phyloP scores from a whole-genome alignment of 495 filamentous ascomycete species.

The Neurospora sp. region DNA sequence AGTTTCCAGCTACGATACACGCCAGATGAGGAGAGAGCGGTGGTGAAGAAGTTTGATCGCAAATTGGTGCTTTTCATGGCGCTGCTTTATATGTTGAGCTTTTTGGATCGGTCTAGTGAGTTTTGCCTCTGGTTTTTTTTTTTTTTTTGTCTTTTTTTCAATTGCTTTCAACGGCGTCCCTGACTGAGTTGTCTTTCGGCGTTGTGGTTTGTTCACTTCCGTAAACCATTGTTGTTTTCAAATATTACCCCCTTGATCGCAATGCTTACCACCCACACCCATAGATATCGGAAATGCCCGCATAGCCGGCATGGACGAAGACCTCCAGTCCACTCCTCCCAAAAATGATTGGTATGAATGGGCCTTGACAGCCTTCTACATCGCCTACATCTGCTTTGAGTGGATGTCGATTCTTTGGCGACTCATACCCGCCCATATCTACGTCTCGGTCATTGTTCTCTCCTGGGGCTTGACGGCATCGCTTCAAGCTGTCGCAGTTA shows the following conservation, averaged over 20 bases:
- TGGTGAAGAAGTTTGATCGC: conserved; percentile 65
- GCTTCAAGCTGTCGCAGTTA: conserved; percentile 57
- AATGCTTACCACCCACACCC: neutral
- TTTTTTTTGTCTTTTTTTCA: neutral
- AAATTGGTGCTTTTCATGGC: conserved; percentile 72
- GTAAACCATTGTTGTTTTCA: too few relatives aligned
- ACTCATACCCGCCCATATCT: conserved; percentile 51
- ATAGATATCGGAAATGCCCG: conserved; percentile 72
- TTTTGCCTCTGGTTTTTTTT: neutral
- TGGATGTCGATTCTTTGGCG: conserved; percentile 70
- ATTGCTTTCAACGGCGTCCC: neutral
- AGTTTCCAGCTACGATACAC: conserved; percentile 41
- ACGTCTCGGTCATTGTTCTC: conserved; percentile 52
- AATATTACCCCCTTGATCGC: too few relatives aligned
- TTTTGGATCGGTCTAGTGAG: conserved; percentile 69
- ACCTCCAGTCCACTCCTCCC: conserved; percentile 48
- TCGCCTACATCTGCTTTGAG: conserved; percentile 56
- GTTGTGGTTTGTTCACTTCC: neutral
- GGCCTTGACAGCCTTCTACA: conserved; percentile 71
- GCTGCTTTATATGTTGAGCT: conserved; percentile 69
- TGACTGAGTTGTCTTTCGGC: too few relatives aligned
- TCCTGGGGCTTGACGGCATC: conserved; percentile 62
- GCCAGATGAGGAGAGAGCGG: conserved; percentile 58
- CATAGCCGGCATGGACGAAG: conserved; percentile 59
- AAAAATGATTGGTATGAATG: conserved; percentile 70